These are phyloP conservation scores for Cicer arietinum DNA, from an alignment of 306 rosid genomes.

Conservation along the genomic window DNA sequence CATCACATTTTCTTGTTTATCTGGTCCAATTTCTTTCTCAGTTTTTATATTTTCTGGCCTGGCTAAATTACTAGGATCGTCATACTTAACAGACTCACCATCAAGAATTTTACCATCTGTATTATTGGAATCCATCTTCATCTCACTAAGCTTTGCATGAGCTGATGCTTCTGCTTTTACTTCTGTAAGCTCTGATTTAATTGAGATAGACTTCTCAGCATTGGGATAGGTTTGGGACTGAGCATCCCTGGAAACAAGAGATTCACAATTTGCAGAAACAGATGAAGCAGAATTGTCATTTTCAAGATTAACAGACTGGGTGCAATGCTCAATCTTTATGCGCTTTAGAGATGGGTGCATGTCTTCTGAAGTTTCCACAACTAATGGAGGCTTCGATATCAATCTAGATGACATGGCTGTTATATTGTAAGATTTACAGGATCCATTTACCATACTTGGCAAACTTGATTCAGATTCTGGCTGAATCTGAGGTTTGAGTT, in stretches of 20 bases:
- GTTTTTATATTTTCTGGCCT: constrained; percentile 65
- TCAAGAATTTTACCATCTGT: constrained; percentile 55
- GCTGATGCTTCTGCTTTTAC: constrained; percentile 65
- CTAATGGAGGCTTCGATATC: constrained; percentile 54
- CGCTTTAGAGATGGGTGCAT: constrained; percentile 81
- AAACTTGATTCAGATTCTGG: constrained; percentile 55
- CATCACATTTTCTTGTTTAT: constrained; percentile 61
- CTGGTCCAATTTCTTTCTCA: constrained; percentile 71
- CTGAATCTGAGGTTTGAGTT: constrained; percentile 47
- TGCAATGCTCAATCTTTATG: constrained; percentile 76
- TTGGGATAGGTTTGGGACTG: constrained; percentile 61
- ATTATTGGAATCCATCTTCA: constrained; percentile 56
- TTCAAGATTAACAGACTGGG: constrained; percentile 62
- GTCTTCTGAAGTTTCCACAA: constrained; percentile 68
- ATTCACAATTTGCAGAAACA: constrained; percentile 56
- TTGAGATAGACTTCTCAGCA: constrained; percentile 53
- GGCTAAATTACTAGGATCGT: constrained; percentile 60
- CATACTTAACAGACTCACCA: constrained; percentile 51
- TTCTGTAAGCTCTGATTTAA: constrained; percentile 66
- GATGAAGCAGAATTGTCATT: constrained; percentile 59
- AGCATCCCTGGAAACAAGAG: constrained; percentile 54
- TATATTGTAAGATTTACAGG: constrained; percentile 61
- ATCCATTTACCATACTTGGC: constrained; percentile 62
- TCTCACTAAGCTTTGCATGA: constrained; percentile 56
- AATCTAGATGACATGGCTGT: constrained; percentile 52